Evolutionary conservation across 805 yeast species (phyloP), one percentile per base, ranked within the genome.

Genomic region (Dipodascopsis uninucleata): DNA sequence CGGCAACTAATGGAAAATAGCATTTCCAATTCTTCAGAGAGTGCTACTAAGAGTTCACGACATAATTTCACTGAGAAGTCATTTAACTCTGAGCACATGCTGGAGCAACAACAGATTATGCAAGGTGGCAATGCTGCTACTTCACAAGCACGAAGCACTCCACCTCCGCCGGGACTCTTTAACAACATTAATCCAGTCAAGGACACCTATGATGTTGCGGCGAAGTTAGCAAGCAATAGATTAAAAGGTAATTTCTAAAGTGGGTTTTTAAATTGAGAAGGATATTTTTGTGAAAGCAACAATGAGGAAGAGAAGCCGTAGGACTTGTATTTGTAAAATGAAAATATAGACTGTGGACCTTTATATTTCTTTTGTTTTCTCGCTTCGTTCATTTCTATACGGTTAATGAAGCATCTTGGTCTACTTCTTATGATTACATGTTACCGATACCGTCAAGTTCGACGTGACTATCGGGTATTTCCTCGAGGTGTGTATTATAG

Each of bases 121-220:
- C 62, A 56, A 20, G 48, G 47, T 14, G 46, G 35, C 2, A n/a
- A 34, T 18, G 31, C 36, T 5, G 35, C 31, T 16, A 40, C 40
- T 9, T 20, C 36, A 12, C 40, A 48, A 9, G 14, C 51, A 3
- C 41, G 43, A 3, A 43, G 45, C 21, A 75, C 85, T 3, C 82
- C 84, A 23, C 85, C 87, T 3, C 89, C 89, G 31, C 90, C 88
- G 4, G 88, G 88, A 4, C 70, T 81, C 56, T 76, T 78, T 56
- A 51, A 59, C 28, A 49, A 12, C 56, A 61, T 48, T 38, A 50
- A 32, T 31, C 12, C 18, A 20, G 35, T 41, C 6, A 50, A 49
- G 23, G 45, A 43, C 14, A 49, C 41, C 17, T 49, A 49, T 16
- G 23, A 45, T n/a, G 22, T 49, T 14, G 45, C 53, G 17, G 37